Conservation (phyloP, 129 eudicot genomes). For the Artemisia tridentata region DNA sequence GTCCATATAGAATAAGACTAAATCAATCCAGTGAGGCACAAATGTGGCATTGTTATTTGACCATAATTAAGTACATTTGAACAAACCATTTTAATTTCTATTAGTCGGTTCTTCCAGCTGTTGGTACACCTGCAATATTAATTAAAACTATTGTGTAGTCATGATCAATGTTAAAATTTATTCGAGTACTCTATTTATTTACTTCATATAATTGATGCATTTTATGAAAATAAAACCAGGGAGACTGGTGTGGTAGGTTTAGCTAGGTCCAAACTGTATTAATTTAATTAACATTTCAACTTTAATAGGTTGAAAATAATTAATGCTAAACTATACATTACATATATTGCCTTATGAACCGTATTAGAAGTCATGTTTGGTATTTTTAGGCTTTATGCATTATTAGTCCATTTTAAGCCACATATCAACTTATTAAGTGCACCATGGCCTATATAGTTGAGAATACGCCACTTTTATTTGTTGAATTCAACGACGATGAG, state of each 20-base stretch:
- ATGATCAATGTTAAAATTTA: neutral
- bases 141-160: neutral
- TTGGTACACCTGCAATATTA: constrained; percentile 16
- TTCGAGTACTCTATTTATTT: neutral
- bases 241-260: neutral
- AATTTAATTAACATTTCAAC: neutral
- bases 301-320: neutral
- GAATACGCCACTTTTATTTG: no score
- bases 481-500: no score
- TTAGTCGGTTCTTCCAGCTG: constrained; percentile 7
- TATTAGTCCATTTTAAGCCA: neutral
- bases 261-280: constrained; percentile 12
- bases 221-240: no score
- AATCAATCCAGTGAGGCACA: neutral
- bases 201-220: neutral
- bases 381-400: neutral
- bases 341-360: no score
- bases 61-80: constrained; percentile 6
- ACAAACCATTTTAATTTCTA: constrained; percentile 5
- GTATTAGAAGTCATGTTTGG: neutral
- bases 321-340: no score
- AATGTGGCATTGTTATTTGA: constrained; percentile 16
- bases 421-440: neutral
- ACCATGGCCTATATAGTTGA: no score
- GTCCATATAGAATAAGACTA: constrained; percentile 2